These are phyloP conservation scores for Tylopilus sp. DNA, from an alignment of 768 basidiomycete genomes.

Conservation along the genomic window DNA sequence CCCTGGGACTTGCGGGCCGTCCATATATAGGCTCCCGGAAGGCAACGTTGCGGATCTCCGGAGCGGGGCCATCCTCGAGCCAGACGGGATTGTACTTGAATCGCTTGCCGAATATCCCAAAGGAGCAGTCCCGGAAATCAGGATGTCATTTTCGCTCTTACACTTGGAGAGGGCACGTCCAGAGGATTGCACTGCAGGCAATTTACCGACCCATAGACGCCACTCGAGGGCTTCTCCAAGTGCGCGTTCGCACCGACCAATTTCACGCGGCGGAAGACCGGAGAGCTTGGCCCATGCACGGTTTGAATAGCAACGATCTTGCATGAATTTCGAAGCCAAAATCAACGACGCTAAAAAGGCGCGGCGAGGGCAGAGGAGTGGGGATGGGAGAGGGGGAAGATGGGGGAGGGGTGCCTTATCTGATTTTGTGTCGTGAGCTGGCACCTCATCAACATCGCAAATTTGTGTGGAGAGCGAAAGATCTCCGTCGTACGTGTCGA, in stretches of 20 bases:
- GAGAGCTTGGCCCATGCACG: conserved; percentile 92
- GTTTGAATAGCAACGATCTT: conserved; percentile 92
- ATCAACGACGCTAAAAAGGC: conserved; percentile 88
- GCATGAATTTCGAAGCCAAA: conserved; percentile 87
- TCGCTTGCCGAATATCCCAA: background rate
- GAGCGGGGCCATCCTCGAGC: conserved; percentile 25
- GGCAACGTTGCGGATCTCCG: conserved; percentile 45
- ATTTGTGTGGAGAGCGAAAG: conserved; percentile 19
- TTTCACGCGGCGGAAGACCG: conserved; percentile 82
- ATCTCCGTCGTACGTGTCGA: conserved; percentile 23
- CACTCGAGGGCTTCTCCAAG: conserved; percentile 84
- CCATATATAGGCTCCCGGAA: conserved; percentile 26
- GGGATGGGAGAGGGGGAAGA: conserved; percentile 59
- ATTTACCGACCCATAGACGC: conserved; percentile 91
- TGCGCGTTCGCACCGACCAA: conserved; percentile 84
- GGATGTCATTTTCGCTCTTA: conserved; percentile 48
- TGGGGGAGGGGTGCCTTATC: conserved; percentile 26
- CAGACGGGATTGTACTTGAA: conserved; percentile 7
- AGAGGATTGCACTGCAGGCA: conserved; percentile 35
- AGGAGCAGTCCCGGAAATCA: background rate
- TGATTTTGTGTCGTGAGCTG: conserved; percentile 10
- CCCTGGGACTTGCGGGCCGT: conserved; percentile 8
- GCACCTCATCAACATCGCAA: conserved; percentile 9
- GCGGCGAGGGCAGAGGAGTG: conserved; percentile 83
- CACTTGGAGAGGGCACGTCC: conserved; percentile 44